A percentile compares a stretch with the other conserved stretches of the same genome.
Conservation (phyloP, 2,329 filamentous ascomycete genomes). For the Epichloe sp. region DNA sequence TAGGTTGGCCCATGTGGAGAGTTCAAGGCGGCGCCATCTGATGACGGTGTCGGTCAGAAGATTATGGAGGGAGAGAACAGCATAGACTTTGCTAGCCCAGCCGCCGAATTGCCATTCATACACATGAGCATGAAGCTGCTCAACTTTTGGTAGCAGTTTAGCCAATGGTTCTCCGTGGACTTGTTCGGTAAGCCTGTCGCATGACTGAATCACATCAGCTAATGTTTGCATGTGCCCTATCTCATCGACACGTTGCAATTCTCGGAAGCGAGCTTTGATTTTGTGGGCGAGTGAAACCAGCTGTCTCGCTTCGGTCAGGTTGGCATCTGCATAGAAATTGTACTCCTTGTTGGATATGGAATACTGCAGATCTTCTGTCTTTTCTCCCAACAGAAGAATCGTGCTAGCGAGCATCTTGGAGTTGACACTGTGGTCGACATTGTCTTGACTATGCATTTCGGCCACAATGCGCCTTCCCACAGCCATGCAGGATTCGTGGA, state of each 20-base stretch:
- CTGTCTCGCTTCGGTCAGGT: constrained; percentile 61
- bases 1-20: constrained; percentile 81
- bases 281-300: constrained; percentile 57
- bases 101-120: constrained; percentile 86
- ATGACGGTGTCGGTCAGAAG: constrained; percentile 70
- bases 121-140: constrained; percentile 73
- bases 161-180: constrained; percentile 73
- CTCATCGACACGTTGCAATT: constrained; percentile 53
- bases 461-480: constrained; percentile 25
- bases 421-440: constrained; percentile 26
- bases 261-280: constrained; percentile 57
- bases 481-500: constrained; percentile 31
- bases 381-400: constrained; percentile 51
- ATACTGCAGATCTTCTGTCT: constrained; percentile 31
- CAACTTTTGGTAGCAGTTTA: constrained; percentile 71
- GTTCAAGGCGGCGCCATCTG: constrained; percentile 78
- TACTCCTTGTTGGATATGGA: constrained; percentile 35
- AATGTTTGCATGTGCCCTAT: constrained; percentile 64
- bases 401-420: constrained; percentile 51
- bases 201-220: constrained; percentile 62
- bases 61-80: constrained; percentile 58
- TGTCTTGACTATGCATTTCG: constrained; percentile 16
- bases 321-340: constrained; percentile 83
- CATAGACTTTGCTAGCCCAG: constrained; percentile 72
- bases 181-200: constrained; percentile 62